Evolutionary conservation across 441 rosid genomes (phyloP).

Genomic region (Erysimum pusillum): DNA sequence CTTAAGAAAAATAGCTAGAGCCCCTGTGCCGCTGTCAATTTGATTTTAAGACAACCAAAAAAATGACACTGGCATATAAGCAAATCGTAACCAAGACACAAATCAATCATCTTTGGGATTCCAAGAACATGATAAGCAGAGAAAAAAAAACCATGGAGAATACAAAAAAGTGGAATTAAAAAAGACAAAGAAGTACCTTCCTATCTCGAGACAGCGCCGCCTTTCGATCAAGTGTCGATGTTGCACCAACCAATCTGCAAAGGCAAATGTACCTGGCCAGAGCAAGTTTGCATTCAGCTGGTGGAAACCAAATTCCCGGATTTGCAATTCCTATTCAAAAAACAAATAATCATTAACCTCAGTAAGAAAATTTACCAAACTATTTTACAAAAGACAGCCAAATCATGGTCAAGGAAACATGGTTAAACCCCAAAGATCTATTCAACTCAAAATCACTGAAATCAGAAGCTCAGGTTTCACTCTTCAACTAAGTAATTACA

Average conservation of each 20-base stretch:
- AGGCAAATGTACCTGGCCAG: conserved; percentile 96
- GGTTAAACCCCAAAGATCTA: conserved; percentile 15
- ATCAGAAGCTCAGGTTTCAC: conserved; percentile 8
- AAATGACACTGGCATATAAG: conserved; percentile 1
- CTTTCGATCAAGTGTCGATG: conserved; percentile 56
- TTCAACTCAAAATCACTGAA: conserved; percentile 1
- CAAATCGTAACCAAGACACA: conserved; percentile 18
- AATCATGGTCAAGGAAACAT: neutral
- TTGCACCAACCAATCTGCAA: conserved; percentile 86
- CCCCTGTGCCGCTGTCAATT: conserved; percentile 87
- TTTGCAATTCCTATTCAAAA: conserved; percentile 67
- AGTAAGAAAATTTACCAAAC: neutral
- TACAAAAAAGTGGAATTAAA: neutral
- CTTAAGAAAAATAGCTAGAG: conserved; percentile 84
- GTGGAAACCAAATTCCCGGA: conserved; percentile 90
- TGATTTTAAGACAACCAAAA: neutral
- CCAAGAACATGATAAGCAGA: neutral
- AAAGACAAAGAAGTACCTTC: conserved; percentile 63
- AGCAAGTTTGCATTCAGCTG: conserved; percentile 94
- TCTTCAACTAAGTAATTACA: conserved; percentile 52
- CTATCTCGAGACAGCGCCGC: conserved; percentile 81
- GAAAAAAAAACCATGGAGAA: neutral
- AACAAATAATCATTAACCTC: conserved; percentile 8
- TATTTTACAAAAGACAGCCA: neutral
- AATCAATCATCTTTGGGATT: neutral